These are phyloP conservation scores for Penicillium sp. DNA, from an alignment of 2,329 filamentous ascomycete species.

Conservation along the genomic window DNA sequence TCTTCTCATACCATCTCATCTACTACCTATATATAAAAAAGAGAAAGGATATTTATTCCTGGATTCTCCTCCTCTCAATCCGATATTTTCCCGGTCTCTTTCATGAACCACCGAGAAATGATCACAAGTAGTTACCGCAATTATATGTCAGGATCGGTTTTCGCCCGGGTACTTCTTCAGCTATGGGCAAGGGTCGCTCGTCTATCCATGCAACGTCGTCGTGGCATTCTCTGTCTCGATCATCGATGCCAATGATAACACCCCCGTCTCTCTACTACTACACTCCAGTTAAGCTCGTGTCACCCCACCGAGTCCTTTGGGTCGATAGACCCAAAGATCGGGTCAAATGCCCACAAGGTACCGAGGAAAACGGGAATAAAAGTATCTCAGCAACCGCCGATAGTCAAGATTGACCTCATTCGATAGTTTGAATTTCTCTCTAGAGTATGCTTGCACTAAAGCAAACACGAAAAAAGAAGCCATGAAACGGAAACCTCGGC, in stretches of 20 bases:
- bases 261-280: not conserved
- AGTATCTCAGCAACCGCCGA: constrained; percentile 20
- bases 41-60: too few species aligned
- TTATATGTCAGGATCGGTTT: not conserved
- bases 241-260: not conserved
- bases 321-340: constrained; percentile 19
- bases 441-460: not conserved
- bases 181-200: not conserved
- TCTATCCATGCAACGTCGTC: constrained; percentile 3
- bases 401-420: constrained; percentile 19
- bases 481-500: constrained; percentile 11
- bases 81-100: too few species aligned
- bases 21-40: too few species aligned
- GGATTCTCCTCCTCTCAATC: too few species aligned
- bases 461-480: constrained; percentile 7
- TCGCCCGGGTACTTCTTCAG: not conserved
- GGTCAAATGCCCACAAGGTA: constrained; percentile 34
- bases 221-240: constrained; percentile 4
- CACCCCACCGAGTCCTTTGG: constrained; percentile 18
- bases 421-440: constrained; percentile 6
- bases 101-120: too few species aligned
- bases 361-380: constrained; percentile 28
- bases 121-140: not conserved
- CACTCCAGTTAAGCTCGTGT: constrained; percentile 19
- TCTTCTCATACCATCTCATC: not conserved